Evolutionary conservation across 2,329 filamentous ascomycete species (phyloP).

Genomic region (Drechslerella dactyloides): DNA sequence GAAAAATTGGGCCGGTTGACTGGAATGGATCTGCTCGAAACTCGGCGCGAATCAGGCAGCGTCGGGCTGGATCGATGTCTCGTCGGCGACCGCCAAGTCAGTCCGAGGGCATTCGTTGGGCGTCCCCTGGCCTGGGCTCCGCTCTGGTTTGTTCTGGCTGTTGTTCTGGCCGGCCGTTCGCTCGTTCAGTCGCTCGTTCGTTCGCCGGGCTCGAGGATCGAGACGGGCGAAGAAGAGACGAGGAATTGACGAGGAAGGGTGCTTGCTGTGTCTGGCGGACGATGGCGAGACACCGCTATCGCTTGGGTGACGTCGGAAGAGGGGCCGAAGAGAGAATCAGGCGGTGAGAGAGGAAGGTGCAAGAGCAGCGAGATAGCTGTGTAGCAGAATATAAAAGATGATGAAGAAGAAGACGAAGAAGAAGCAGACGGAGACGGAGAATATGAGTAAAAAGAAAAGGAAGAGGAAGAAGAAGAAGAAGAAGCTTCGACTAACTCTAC

Average conservation of each 20-base stretch:
- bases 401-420: conserved; percentile 13
- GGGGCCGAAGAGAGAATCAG: conserved; percentile 16
- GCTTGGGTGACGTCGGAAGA: conserved; percentile 46
- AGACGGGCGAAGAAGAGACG: conserved; percentile 10
- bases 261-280: conserved; percentile 16
- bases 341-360: conserved; percentile 30
- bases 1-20: conserved; percentile 7
- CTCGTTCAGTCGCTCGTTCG: no score
- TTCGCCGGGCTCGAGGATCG: background rate
- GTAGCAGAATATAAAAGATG: no score
- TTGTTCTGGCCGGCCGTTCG: no score
- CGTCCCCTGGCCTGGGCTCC: conserved; percentile 1
- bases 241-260: conserved; percentile 13
- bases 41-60: conserved; percentile 34
- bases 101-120: background rate
- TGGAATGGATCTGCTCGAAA: conserved; percentile 38
- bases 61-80: conserved; percentile 12
- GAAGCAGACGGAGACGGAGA: conserved; percentile 1
- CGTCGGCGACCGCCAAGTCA: background rate
- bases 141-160: background rate
- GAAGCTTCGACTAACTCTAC: conserved; percentile 53
- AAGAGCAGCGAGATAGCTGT: no score
- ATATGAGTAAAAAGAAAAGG: background rate
- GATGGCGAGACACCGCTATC: conserved; percentile 37
- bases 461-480: conserved; percentile 26